Evolutionary conservation across 345 rosid species (phyloP).

Genomic region (Reutealis trisperma): DNA sequence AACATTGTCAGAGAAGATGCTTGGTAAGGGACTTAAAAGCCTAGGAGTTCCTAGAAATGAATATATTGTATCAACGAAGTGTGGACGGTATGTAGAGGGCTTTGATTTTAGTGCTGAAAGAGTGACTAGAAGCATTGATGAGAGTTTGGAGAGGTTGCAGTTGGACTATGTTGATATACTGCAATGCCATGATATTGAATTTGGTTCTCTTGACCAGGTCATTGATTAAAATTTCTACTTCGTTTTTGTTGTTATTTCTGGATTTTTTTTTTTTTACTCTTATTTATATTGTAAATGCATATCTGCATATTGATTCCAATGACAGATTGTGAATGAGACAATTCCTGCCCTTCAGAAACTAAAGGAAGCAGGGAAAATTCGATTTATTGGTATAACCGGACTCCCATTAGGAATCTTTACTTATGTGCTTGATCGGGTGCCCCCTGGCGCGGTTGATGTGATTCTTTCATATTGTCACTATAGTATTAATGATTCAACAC

Average conservation of each 20-base stretch:
- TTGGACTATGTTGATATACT: constrained; percentile 89
- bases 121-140: constrained; percentile 75
- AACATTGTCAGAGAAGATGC: constrained; percentile 91
- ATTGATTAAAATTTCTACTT: background rate
- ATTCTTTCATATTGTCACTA: constrained; percentile 85
- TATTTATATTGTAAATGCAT: background rate
- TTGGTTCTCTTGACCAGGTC: constrained; percentile 91
- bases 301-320: constrained; percentile 11
- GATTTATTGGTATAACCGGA: constrained; percentile 91
- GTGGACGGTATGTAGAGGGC: constrained; percentile 79
- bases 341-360: constrained; percentile 87
- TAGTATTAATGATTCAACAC: constrained; percentile 69
- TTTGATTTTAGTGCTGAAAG: constrained; percentile 96
- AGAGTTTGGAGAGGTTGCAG: constrained; percentile 84
- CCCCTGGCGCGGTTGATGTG: constrained; percentile 71
- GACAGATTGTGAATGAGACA: constrained; percentile 82
- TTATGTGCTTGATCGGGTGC: constrained; percentile 82
- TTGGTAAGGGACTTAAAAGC: constrained; percentile 80
- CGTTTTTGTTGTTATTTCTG: background rate
- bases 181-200: constrained; percentile 91
- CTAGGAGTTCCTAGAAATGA: constrained; percentile 67
- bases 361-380: constrained; percentile 77
- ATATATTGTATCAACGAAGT: constrained; percentile 82
- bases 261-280: background rate
- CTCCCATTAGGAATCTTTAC: constrained; percentile 67